Evolutionary conservation across 106 monocot genomes (phyloP).

Genomic region (Hemerocallis citrina): DNA sequence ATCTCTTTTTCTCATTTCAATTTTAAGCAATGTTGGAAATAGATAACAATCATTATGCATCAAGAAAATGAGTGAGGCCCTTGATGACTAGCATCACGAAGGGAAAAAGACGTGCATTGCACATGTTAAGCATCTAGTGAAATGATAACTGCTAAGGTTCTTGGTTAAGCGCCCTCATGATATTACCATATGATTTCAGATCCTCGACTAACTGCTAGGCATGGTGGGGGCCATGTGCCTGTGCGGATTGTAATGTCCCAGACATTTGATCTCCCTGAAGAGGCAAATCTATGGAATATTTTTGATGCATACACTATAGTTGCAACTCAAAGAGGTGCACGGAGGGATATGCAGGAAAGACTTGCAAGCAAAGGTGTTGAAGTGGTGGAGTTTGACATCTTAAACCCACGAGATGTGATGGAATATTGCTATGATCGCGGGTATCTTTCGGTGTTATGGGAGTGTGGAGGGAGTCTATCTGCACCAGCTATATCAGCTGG

Average conservation of each 20-base stretch:
- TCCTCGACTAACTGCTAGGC: constrained; percentile 87
- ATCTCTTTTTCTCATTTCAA: too few species aligned
- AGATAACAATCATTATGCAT: too few species aligned
- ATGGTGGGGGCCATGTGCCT: constrained; percentile 79
- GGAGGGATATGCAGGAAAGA: constrained; percentile 61
- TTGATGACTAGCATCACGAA: too few species aligned
- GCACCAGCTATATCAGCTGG: constrained; percentile 84
- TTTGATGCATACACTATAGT: constrained; percentile 92
- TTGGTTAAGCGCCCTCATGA: background rate
- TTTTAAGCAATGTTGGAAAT: too few species aligned
- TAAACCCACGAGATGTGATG: constrained; percentile 92
- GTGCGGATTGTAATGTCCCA: constrained; percentile 82
- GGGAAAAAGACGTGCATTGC: too few species aligned
- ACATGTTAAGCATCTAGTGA: too few species aligned
- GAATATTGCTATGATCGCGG: constrained; percentile 87
- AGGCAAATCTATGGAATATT: constrained; percentile 89
- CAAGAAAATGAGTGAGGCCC: too few species aligned
- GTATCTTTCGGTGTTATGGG: constrained; percentile 84
- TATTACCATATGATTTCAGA: constrained; percentile 35
- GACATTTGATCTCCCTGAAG: constrained; percentile 81
- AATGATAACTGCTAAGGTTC: too few species aligned
- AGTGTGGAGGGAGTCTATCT: constrained; percentile 80
- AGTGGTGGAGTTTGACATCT: constrained; percentile 92
- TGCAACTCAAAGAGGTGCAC: constrained; percentile 86
- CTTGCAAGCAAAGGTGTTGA: constrained; percentile 95